phyloP scores from a whole-genome alignment of 2,329 filamentous ascomycete species.

The Colletotrichum lentis region DNA sequence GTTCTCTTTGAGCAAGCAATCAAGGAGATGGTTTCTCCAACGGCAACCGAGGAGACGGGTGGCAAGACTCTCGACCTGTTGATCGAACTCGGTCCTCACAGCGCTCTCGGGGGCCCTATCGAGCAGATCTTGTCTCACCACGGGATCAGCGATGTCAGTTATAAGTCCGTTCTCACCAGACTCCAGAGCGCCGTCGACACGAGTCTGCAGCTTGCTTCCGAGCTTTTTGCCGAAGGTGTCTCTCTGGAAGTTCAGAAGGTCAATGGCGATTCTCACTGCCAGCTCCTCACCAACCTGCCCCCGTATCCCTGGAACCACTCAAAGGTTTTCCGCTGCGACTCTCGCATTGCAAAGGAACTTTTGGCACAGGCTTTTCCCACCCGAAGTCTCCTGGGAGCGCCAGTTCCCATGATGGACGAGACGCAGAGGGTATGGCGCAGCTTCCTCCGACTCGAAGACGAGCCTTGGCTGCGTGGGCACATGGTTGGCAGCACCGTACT shows the following conservation, averaged over 20 bases:
- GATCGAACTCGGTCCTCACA: constrained; percentile 5
- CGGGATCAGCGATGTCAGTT: constrained; percentile 5
- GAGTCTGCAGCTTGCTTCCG: not conserved
- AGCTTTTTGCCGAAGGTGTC: constrained; percentile 36
- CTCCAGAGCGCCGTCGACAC: constrained; percentile 38
- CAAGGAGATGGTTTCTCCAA: too few relatives aligned
- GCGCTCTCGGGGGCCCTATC: constrained; percentile 5
- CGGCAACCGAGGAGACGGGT: too few relatives aligned
- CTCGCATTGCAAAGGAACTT: constrained; percentile 18
- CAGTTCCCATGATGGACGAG: constrained; percentile 36
- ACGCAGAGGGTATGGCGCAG: constrained; percentile 39
- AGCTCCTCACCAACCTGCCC: constrained; percentile 30
- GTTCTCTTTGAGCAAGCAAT: constrained; percentile 44
- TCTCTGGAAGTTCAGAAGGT: constrained; percentile 31
- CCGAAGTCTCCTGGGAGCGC: constrained; percentile 28
- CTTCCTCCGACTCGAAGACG: constrained; percentile 40
- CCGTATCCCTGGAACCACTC: constrained; percentile 38
- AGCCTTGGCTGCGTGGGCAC: too few relatives aligned
- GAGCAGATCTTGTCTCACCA: constrained; percentile 1
- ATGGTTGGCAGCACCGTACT: too few relatives aligned
- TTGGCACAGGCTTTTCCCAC: constrained; percentile 10
- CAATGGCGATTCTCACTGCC: not conserved
- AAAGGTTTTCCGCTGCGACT: not conserved
- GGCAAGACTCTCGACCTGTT: not conserved
- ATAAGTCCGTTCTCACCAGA: constrained; percentile 32